Conservation (phyloP, 148 eudicot genomes). For the Drosera capensis region DNA sequence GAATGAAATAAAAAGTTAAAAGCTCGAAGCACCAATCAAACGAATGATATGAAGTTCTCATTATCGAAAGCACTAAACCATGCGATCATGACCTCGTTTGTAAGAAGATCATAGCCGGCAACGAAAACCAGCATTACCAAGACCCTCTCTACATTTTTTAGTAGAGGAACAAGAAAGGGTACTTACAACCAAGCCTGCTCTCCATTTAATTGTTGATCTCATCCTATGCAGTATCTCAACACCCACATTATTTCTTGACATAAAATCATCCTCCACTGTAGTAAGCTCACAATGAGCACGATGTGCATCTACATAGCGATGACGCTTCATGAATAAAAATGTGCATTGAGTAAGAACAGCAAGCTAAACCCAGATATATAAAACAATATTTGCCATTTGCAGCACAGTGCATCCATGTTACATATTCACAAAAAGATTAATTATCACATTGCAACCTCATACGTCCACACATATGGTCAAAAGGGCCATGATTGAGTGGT, state of each 20-base stretch:
- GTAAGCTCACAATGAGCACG: slow-evolving; percentile 58
- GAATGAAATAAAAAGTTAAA: no score
- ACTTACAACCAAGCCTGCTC: slow-evolving; percentile 91
- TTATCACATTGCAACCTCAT: no score
- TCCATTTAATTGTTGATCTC: slow-evolving; percentile 55
- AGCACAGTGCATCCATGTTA: neutral
- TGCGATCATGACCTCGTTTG: no score
- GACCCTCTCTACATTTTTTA: neutral
- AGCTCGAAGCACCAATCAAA: no score
- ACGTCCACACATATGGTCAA: no score
- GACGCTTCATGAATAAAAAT: slow-evolving; percentile 39
- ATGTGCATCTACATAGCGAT: slow-evolving; percentile 73
- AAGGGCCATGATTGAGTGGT: no score
- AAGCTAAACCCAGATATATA: neutral
- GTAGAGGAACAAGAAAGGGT: slow-evolving; percentile 1
- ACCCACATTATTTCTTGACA: slow-evolving; percentile 30
- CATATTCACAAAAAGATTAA: no score
- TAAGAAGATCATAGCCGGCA: neutral
- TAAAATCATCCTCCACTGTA: slow-evolving; percentile 48
- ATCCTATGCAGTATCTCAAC: slow-evolving; percentile 36
- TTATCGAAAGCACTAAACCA: no score
- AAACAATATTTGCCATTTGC: neutral
- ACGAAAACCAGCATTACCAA: neutral
- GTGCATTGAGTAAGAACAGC: neutral
- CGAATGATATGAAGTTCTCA: no score